Evolutionary conservation across 371 early-diverging fungal species (phyloP).

Genomic region (Phascolomyces articulosus): DNA sequence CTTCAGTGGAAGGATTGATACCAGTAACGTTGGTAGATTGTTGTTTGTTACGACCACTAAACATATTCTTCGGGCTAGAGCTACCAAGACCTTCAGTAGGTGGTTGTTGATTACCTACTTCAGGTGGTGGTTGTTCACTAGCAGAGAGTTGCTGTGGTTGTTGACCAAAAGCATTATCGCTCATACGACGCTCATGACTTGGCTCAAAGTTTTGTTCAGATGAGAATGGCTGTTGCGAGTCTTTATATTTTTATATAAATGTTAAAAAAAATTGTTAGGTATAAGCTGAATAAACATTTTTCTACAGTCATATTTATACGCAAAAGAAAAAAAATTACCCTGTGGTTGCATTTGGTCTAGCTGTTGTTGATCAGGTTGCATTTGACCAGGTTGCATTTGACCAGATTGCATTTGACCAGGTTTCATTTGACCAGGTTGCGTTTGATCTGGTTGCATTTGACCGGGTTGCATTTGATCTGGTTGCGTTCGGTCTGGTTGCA

Average conservation of each 20-base stretch:
- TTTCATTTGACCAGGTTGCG: not conserved
- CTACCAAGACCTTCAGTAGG: not conserved
- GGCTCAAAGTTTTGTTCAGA: not conserved
- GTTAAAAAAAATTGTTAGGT: not conserved
- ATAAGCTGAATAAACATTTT: too few relatives aligned
- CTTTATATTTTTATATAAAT: not conserved
- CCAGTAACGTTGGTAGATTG: too few relatives aligned
- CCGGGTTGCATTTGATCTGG: not conserved
- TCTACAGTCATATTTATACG: too few relatives aligned
- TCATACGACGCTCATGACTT: not conserved
- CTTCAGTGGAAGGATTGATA: not conserved
- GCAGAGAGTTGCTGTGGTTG: too few relatives aligned
- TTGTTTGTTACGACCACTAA: not conserved
- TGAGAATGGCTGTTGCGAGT: not conserved
- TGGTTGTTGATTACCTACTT: too few relatives aligned
- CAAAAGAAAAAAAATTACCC: too few relatives aligned
- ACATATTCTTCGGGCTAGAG: not conserved
- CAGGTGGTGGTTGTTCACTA: too few relatives aligned
- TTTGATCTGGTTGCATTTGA: not conserved
- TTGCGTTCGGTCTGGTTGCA: not conserved
- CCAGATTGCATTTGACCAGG: not conserved
- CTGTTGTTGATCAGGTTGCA: not conserved
- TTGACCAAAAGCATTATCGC: not conserved
- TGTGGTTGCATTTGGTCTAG: too few relatives aligned
- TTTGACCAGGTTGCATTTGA: not conserved